Evolutionary conservation across 257 asterid genomes (phyloP).

Genomic region (Haberlea rhodopensis): DNA sequence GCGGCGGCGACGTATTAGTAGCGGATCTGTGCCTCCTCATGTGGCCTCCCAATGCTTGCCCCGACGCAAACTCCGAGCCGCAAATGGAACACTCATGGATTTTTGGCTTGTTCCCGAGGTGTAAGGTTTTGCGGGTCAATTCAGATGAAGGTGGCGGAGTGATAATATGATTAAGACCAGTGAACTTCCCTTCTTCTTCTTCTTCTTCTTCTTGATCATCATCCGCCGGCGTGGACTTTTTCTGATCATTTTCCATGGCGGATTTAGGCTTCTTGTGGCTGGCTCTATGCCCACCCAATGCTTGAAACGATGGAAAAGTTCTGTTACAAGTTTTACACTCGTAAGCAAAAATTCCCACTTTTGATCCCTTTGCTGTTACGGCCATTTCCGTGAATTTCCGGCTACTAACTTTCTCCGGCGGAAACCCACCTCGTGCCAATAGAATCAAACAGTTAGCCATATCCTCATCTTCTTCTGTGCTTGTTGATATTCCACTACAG

Average conservation of each 20-base stretch:
- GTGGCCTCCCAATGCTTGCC: slow-evolving; percentile 93
- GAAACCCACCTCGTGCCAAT: slow-evolving; percentile 57
- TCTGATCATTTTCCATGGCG: slow-evolving; percentile 31
- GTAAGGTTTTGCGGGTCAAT: slow-evolving; percentile 21
- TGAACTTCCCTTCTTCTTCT: slow-evolving; percentile 19
- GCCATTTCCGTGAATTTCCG: slow-evolving; percentile 53
- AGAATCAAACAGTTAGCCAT: slow-evolving; percentile 87
- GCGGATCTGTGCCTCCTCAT: slow-evolving; percentile 78
- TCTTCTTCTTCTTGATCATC: slow-evolving; percentile 17
- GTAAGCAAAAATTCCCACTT: slow-evolving; percentile 52
- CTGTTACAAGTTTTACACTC: slow-evolving; percentile 83
- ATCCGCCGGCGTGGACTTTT: slow-evolving; percentile 22
- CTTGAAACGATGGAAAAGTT: slow-evolving; percentile 78
- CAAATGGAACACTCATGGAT: slow-evolving; percentile 78
- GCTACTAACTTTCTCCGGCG: slow-evolving; percentile 34
- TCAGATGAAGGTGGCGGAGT: slow-evolving; percentile 21
- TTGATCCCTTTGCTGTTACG: slow-evolving; percentile 27
- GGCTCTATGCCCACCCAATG: slow-evolving; percentile 87
- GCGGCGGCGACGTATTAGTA: slow-evolving; percentile 16
- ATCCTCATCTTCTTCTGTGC: slow-evolving; percentile 65
- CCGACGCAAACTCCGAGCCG: slow-evolving; percentile 76
- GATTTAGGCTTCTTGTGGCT: slow-evolving; percentile 72
- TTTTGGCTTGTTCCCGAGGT: slow-evolving; percentile 35
- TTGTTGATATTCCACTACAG: slow-evolving; percentile 43
- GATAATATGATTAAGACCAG: not conserved